Evolutionary conservation across 352 stramenopile species (phyloP).

Genomic region (Phytophthora aleatoria): DNA sequence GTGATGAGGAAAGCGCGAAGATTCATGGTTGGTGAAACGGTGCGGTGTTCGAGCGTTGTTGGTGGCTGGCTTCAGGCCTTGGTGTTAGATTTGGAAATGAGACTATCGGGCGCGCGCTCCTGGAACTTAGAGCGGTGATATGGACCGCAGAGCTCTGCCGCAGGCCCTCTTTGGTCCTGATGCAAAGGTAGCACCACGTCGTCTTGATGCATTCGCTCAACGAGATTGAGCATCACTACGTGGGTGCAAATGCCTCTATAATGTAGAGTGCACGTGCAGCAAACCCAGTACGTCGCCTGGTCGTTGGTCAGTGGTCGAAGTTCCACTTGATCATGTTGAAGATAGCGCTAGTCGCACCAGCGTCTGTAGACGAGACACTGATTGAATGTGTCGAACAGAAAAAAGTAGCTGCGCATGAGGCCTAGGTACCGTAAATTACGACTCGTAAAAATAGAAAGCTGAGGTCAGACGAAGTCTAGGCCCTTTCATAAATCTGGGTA

Average conservation of each 20-base stretch:
- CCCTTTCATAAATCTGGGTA: too few species aligned
- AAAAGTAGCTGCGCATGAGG: too few species aligned
- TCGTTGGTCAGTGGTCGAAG: too few species aligned
- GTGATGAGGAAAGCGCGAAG: background rate
- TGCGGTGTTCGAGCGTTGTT: background rate
- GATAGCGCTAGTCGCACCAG: background rate
- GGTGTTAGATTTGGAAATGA: background rate
- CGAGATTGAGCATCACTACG: background rate
- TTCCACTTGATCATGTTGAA: conserved; percentile 1
- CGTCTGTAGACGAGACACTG: too few species aligned
- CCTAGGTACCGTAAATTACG: too few species aligned
- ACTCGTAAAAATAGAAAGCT: too few species aligned
- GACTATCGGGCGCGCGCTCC: background rate
- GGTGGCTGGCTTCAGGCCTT: background rate
- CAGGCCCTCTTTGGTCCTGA: background rate
- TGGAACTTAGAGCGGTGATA: background rate
- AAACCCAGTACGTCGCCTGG: background rate
- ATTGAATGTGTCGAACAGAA: too few species aligned
- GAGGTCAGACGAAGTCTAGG: too few species aligned
- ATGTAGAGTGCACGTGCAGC: background rate
- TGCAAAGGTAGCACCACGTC: too few species aligned
- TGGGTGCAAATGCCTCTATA: background rate
- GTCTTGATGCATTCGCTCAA: background rate
- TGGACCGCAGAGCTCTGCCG: background rate
- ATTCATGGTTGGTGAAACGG: background rate